phyloP scores from a whole-genome alignment of 768 basidiomycete genomes.

The Cyclocybe aegerita region DNA sequence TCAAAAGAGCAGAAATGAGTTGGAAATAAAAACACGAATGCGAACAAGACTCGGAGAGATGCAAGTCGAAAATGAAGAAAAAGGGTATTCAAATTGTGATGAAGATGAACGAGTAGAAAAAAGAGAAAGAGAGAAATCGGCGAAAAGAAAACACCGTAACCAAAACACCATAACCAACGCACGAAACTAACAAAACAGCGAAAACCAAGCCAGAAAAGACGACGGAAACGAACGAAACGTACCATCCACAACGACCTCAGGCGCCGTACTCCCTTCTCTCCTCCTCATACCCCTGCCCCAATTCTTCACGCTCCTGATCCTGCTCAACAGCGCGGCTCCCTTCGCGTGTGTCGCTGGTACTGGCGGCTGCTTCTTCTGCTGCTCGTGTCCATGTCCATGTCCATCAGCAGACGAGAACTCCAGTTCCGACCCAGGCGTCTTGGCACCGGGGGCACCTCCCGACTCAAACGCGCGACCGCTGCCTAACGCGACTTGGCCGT shows the following conservation, averaged over 20 bases:
- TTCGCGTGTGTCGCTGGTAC: conserved; percentile 11
- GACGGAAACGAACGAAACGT: neutral
- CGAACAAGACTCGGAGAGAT: no score
- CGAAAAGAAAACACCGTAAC: no score
- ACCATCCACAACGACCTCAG: conserved; percentile 13
- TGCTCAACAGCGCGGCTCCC: conserved; percentile 33
- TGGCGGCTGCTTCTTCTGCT: neutral
- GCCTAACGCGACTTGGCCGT: conserved; percentile 61
- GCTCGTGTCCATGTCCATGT: neutral
- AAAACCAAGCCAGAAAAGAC: no score
- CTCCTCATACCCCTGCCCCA: conserved; percentile 30
- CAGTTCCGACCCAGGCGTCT: neutral
- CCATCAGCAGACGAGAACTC: no score
- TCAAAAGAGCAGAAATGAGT: no score
- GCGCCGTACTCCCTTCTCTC: conserved; percentile 30
- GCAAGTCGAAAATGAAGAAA: no score
- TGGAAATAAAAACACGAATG: no score
- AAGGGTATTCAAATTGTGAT: no score
- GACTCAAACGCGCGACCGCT: neutral
- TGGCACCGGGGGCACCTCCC: conserved; percentile 28
- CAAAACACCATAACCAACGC: no score
- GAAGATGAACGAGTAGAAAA: no score
- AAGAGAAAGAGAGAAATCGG: no score
- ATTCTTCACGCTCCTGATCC: conserved; percentile 45
- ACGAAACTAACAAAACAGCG: neutral